Percentiles rank a stretch among this genome's conserved stretches.
Conservation (phyloP, 345 rosid species). For the Clarkia xantiana region DNA sequence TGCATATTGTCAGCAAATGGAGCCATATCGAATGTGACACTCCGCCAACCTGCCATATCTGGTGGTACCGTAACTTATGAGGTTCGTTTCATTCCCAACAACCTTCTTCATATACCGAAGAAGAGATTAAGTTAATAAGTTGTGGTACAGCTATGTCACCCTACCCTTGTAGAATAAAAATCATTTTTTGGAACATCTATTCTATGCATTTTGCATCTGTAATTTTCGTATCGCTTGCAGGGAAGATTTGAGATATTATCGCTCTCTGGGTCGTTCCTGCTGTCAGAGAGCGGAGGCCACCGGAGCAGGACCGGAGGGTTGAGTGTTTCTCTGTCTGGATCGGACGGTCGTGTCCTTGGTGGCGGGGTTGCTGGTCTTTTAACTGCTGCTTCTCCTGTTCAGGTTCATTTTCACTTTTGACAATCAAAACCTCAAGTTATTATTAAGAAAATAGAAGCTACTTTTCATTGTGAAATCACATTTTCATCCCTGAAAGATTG, state of each 20-base stretch:
- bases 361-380: slow-evolving; percentile 82
- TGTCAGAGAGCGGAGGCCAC: slow-evolving; percentile 55
- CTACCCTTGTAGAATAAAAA: too few species aligned
- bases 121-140: too few species aligned
- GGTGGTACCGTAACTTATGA: slow-evolving; percentile 75
- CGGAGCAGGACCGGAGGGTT: slow-evolving; percentile 65
- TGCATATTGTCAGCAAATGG: slow-evolving; percentile 66
- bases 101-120: too few species aligned
- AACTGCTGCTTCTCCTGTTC: slow-evolving; percentile 80
- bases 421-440: too few species aligned
- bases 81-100: slow-evolving; percentile 24
- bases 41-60: slow-evolving; percentile 51
- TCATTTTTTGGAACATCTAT: too few species aligned
- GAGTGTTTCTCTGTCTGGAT: slow-evolving; percentile 68
- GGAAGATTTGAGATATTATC: slow-evolving; percentile 83
- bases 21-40: slow-evolving; percentile 64
- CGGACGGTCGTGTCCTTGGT: slow-evolving; percentile 84
- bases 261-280: slow-evolving; percentile 70
- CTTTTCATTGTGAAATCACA: too few species aligned
- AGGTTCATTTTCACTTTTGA: slow-evolving; percentile 22
- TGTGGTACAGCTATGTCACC: too few species aligned
- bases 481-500: too few species aligned
- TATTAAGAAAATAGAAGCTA: too few species aligned
- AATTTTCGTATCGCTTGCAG: slow-evolving; percentile 20
- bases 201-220: not conserved